These are phyloP conservation scores for Jaminaea rosea DNA, from an alignment of 1,284 basidiomycete genomes.

Conservation along the genomic window DNA sequence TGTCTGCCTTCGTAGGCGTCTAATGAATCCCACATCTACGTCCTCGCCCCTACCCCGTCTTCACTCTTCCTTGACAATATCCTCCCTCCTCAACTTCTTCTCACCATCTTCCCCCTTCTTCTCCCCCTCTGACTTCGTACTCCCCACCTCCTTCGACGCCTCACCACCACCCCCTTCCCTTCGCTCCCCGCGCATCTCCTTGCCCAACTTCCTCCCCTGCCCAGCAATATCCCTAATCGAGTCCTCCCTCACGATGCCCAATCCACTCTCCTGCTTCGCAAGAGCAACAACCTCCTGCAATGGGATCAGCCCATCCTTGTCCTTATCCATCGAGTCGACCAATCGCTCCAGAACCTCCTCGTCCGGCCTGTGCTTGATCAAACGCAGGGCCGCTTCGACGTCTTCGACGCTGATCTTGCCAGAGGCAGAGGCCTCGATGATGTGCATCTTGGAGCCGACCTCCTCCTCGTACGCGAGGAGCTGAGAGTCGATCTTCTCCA, in stretches of 20 bases:
- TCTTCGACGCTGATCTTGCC: slow-evolving; percentile 86
- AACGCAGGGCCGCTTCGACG: slow-evolving; percentile 76
- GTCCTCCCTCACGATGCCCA: slow-evolving; percentile 42
- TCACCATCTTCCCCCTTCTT: background rate
- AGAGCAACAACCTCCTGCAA: slow-evolving; percentile 48
- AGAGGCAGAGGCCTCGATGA: slow-evolving; percentile 83
- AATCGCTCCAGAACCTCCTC: slow-evolving; percentile 81
- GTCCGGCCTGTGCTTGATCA: slow-evolving; percentile 84
- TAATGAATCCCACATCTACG: background rate
- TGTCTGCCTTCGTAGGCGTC: too few relatives aligned
- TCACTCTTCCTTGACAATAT: slow-evolving; percentile 2
- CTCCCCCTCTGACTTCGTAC: background rate
- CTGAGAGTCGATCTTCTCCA: slow-evolving; percentile 89
- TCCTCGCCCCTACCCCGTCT: background rate
- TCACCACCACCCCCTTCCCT: background rate
- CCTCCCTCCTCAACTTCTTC: slow-evolving; percentile 1
- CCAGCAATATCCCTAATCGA: slow-evolving; percentile 26
- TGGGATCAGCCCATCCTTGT: slow-evolving; percentile 82
- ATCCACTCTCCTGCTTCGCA: slow-evolving; percentile 45
- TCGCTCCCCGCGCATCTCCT: slow-evolving; percentile 11
- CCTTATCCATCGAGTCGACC: slow-evolving; percentile 87
- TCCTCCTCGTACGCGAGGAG: slow-evolving; percentile 74
- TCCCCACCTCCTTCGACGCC: background rate
- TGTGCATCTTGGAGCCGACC: slow-evolving; percentile 78
- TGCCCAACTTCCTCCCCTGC: slow-evolving; percentile 17